Evolutionary conservation across 2,329 filamentous ascomycete genomes (phyloP), one percentile per base, ranked within the genome.

Genomic region (Gaeumannomyces tritici): DNA sequence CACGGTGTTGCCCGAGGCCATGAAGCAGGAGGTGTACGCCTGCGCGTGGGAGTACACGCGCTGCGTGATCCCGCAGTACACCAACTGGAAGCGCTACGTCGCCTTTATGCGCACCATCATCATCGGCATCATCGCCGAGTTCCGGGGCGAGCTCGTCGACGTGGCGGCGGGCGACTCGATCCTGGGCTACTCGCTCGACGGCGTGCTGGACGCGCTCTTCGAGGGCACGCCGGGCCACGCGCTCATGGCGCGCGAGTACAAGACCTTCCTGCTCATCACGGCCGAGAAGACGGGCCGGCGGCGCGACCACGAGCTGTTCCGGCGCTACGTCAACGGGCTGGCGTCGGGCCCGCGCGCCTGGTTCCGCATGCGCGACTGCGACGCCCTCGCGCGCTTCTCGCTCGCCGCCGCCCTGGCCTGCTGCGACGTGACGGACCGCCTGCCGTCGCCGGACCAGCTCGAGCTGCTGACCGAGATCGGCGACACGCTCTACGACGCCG

Each of bases 311-410:
- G 65, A 69, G 55, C 63, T 72, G 11, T 74, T 73, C 65, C 65
- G 64, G 1, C 68, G 69, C 35, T 74, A 74, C 61, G 66, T 69
- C 18, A 65, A 68, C 35, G 67, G 65, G 1, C 66, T 75, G 2
- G 67, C 69, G 13, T 54, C 60, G 9, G 68, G 66, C 0, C 72
- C 73, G 0, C 54, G 64, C 57, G 60, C 62, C 21, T 72, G 70
- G 31, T 33, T 33, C 31, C 71, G 72, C 9, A 62, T 73, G 54
- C 70, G 72, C 12, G 73, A 74, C 63, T 67, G 66, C 42, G 72
- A 75, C 63, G 72, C 70, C 18, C 64, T 74, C 1, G 65, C 65
- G 15, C 68, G 73, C 24, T 73, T 72, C 64, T 70, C 70, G 11
- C 69, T 74, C 31, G 70, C 67, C 4, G 66, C 68, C 6, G 71